Conservation (phyloP, 257 asterid genomes). For the Solanum pinnatisectum region DNA sequence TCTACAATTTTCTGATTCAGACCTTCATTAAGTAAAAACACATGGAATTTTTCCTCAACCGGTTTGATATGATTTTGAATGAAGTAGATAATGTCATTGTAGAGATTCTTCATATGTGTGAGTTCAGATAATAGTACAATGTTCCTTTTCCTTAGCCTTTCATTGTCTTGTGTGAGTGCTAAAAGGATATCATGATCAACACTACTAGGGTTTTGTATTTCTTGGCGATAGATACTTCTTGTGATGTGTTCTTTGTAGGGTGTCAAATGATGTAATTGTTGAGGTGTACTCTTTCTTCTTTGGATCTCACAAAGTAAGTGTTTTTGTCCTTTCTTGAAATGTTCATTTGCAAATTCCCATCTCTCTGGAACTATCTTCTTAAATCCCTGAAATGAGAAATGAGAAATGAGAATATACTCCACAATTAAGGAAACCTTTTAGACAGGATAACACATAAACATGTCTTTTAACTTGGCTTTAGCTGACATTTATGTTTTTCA, state of each 20-base stretch:
- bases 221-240: not conserved
- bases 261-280: conserved; percentile 5
- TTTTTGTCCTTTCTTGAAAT: conserved; percentile 65
- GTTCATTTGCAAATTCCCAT: conserved; percentile 84
- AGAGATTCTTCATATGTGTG: conserved; percentile 77
- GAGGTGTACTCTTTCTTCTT: conserved; percentile 60
- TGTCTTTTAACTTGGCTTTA: too few relatives aligned
- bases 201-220: not conserved
- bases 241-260: not conserved
- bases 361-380: conserved; percentile 81
- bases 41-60: conserved; percentile 21
- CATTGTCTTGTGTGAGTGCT: conserved; percentile 68
- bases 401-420: not conserved
- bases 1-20: not conserved
- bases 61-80: conserved; percentile 82
- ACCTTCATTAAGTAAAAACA: not conserved
- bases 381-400: not conserved
- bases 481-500: not conserved
- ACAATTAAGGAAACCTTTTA: not conserved
- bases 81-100: conserved; percentile 73
- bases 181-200: not conserved
- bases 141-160: conserved; percentile 73
- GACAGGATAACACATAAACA: not conserved
- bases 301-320: conserved; percentile 78
- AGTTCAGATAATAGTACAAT: conserved; percentile 65